Evolutionary conservation across 163 green algal genomes (phyloP).

Genomic region (Scenedesmus sp.): DNA sequence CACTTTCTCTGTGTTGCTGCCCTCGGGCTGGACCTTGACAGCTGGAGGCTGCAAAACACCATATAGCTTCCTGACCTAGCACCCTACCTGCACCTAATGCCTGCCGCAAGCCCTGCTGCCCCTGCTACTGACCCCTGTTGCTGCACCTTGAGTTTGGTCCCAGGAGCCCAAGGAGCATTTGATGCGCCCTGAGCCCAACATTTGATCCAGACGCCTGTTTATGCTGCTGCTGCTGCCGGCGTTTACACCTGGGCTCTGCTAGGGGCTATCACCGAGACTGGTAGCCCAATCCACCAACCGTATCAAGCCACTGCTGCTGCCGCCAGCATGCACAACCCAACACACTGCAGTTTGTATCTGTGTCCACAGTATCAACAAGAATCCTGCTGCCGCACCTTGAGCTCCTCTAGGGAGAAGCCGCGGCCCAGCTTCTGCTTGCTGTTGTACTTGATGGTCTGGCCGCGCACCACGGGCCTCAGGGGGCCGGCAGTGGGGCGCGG

Average conservation of each 20-base stretch:
- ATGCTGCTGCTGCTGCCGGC: background rate
- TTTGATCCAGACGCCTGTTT: background rate
- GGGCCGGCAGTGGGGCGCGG: constrained; percentile 90
- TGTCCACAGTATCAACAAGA: too few species aligned
- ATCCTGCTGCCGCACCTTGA: constrained; percentile 86
- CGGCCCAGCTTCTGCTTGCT: constrained; percentile 92
- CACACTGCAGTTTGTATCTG: too few species aligned
- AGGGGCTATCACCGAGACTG: too few species aligned
- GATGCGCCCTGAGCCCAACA: too few species aligned
- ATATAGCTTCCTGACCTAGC: background rate
- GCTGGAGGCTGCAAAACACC: too few species aligned
- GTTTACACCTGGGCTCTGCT: background rate
- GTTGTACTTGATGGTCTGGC: constrained; percentile 98
- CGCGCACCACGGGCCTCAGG: constrained; percentile 94
- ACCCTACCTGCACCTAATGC: background rate
- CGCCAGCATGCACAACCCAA: background rate
- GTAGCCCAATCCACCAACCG: too few species aligned
- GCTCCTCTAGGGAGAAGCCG: constrained; percentile 98
- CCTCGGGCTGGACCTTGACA: too few species aligned
- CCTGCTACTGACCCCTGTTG: too few species aligned
- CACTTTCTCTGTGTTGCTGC: background rate
- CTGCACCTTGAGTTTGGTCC: background rate
- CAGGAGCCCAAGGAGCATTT: too few species aligned
- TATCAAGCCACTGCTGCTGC: too few species aligned
- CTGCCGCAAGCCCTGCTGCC: background rate